Base-by-base conservation (phyloP, 306 rosid genomes). In the Aeschynomene evenia region DNA sequence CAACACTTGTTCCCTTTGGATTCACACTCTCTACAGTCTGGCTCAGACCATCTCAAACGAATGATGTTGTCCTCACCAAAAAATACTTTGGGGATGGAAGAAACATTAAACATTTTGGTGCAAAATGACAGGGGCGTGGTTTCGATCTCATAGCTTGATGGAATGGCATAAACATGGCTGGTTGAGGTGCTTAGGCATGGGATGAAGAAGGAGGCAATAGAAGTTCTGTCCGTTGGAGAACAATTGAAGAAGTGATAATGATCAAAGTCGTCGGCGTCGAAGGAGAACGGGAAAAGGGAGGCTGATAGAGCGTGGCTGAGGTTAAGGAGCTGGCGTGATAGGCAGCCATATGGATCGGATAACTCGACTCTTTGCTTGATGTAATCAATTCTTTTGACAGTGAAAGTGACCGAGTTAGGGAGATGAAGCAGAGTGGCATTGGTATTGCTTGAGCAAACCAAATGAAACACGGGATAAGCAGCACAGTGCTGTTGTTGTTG, bases 401-500 rank as follows among this genome's bases (percentile, higher is more conserved):
- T 54, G 60, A 77, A 63, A 29, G 68, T 82, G 2, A 77, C 71
- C 31, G 71, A 72, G 2, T n/a, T 6, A n/a, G 77, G 81, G n/a
- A 87, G 78, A 66, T 79, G 43, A 15, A 77, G 75, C 36, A 84
- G 14, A 0, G 78, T 34, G 1, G 67, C 36, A 5, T 63, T 43
- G n/a, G n/a, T n/a, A 6, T 11, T 19, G 1, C 43, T 3, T 6
- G 72, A 34, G 53, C 93, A 88, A 6, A 71, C 46, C 14, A 88
- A 16, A 65, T 79, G 85, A 72, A 85, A 85, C 1, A 77, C 79
- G 0, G 80, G 83, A 24, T 79, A 63, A n/a, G 9, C 64, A n/a
- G n/a, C 73, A 61, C 78, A 77, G 1, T 34, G 18, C 5, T 2
- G 12, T 50, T 36, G 65, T 9, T 76, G 12, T 50, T 36, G 65